Evolutionary conservation across 805 yeast genomes (phyloP), one percentile per base, ranked within the genome.

Genomic region (Ascoidea tarda): DNA sequence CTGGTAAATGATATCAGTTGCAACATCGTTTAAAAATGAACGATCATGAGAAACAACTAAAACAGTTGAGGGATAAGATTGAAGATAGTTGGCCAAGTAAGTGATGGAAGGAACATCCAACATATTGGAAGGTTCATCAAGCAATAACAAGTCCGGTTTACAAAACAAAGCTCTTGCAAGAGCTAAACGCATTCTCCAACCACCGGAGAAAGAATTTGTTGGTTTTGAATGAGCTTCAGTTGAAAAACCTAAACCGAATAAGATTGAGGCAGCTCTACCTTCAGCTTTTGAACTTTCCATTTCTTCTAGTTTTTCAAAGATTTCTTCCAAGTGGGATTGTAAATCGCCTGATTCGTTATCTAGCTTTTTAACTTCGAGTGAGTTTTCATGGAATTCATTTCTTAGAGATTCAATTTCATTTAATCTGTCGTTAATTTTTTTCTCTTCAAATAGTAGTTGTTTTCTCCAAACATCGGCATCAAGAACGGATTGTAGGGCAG

Each of bases 181-280:
- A n/a, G 97, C 87, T 58, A 93, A 77, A 74, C 99, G 86, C 99
- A 93, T 93, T 78, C 99, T 84, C 99, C 99, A 93, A 81, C 99
- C 99, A 79, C 99, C 99, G 51, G 97, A 89, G 67, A 93, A 93
- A 32, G 89, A 77, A 59, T 88, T 91, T 5, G 98, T 89, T 38
- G 96, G 82, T 57, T 75, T 74, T 49, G 73, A 70, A 67, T 93
- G 99, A 5, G 96, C 78, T 61, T 85, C 95, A 57, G 79, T 78
- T 49, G 96, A 82, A 74, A 93, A 93, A 53, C 99, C 99, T 57
- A 93, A 75, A 65, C 99, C 99, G 57, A 69, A 86, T 57, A 93
- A 72, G 55, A 93, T 91, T 8, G 95, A 81, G 1, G 98, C 97
- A 14, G 99, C 99, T 66, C 95, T 81, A 55, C 95, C 84, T 70